Base-by-base conservation (phyloP, 352 stramenopile species). In the Globisporangium recalcitrans region DNA sequence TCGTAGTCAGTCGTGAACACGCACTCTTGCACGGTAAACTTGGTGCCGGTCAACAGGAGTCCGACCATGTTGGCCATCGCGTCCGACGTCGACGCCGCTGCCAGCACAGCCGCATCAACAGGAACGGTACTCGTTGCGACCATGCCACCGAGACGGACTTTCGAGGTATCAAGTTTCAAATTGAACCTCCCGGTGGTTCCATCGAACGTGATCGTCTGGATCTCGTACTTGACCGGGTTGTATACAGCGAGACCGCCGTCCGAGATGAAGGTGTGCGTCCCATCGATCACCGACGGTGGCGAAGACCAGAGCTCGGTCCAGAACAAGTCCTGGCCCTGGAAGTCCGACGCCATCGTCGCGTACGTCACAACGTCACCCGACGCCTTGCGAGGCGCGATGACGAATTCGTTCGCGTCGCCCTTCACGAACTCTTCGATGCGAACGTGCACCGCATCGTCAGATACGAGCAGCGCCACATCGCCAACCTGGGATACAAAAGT, bases 241-340 rank as follows among this genome's bases (percentile, higher is more conserved):
- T 98, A 99, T 27, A 75, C 75, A 2, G 95, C 91, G 1, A 96
- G 70, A 11, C 93, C 95, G 19, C 92, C 90, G 57, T 98, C 93
- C 16, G 83, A 89, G 19, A 97, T 87, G 72, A 97, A 98, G 3
- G 61, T 60, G 63, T 98, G 88, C 3, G 93, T 97, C 9, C 91
- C 93, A 58, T 97, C 85, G 21, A 96, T 55, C 2, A 96, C 69
- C 14, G 77, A 78, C 4, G 87, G 74, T 7, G 82, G 71, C 3
- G 87, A 87, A 8, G 82, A 82, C 90, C 93, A 98, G 13, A 98
- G 67, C 67, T 99, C 96, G 1, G 95, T 98, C 77, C 97, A 99
- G 68, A 99, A 99, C 1, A 91, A 44, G 71, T 99, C 96, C 14
- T 80, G 74, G 4, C 95, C 95, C 68, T 91, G 79, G 60, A 98